These are phyloP conservation scores for Aspergillus piperis DNA, from an alignment of 2,329 filamentous ascomycete genomes.

Conservation along the genomic window DNA sequence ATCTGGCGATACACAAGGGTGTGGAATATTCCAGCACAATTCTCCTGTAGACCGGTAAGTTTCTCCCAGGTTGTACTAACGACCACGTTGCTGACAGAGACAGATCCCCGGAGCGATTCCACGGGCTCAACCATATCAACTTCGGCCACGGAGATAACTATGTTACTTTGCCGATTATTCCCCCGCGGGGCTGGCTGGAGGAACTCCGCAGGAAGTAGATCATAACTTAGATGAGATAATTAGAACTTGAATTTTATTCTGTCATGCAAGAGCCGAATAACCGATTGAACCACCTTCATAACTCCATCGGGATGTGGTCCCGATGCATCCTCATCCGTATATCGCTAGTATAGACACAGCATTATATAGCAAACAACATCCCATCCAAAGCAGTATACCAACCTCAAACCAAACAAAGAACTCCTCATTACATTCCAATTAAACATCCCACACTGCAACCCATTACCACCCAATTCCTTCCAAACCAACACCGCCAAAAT, in stretches of 20 bases:
- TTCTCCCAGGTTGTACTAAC: too few species aligned
- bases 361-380: background rate
- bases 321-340: constrained; percentile 12
- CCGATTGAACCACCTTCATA: background rate
- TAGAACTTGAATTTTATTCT: background rate
- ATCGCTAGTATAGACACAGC: background rate
- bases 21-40: constrained; percentile 52
- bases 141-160: constrained; percentile 52
- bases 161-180: constrained; percentile 52
- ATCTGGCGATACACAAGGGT: constrained; percentile 54
- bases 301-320: constrained; percentile 25
- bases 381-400: background rate
- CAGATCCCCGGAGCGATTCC: constrained; percentile 47
- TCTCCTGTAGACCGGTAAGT: constrained; percentile 39
- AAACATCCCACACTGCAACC: background rate
- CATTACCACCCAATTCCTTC: background rate
- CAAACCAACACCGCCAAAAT: constrained; percentile 17
- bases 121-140: constrained; percentile 52
- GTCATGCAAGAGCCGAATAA: background rate
- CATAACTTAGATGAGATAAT: background rate
- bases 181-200: constrained; percentile 18
- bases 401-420: background rate
- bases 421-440: background rate
- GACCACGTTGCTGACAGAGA: background rate
- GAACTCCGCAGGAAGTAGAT: background rate